A percentile compares a stretch with the other conserved stretches of the same genome.
Conservation (phyloP, 352 stramenopile species). For the Thalassiosira delicatula region DNA sequence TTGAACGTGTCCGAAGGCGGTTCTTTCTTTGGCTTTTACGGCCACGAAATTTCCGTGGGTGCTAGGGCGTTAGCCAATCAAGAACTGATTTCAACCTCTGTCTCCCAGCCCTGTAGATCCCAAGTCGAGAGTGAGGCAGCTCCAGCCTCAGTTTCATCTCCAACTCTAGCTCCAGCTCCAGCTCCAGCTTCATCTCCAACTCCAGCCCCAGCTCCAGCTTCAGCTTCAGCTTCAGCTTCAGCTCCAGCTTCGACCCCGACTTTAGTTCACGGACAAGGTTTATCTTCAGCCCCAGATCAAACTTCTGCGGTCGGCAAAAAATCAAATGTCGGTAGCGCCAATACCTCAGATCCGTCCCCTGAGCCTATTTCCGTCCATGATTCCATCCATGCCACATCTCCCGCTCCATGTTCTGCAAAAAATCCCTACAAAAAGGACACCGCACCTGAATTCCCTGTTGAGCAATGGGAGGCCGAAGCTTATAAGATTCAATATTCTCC, state of each 20-base stretch:
- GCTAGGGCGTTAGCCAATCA: neutral
- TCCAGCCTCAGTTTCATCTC: neutral
- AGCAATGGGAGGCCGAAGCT: neutral
- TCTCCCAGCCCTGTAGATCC: neutral
- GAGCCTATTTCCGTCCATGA: neutral
- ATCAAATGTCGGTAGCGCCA: neutral
- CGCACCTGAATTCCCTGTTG: neutral
- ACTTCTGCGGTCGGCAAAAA: neutral
- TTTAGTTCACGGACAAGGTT: neutral
- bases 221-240: too few relatives aligned
- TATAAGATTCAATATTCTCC: neutral
- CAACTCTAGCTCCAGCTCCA: neutral
- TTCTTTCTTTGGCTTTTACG: neutral
- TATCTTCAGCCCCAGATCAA: neutral
- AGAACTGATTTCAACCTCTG: neutral
- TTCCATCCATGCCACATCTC: neutral
- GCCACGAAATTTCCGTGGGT: neutral
- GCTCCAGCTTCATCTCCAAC: too few relatives aligned
- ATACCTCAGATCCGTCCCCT: neutral
- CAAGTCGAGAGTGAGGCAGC: neutral
- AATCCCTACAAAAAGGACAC: neutral
- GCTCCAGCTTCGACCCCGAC: neutral
- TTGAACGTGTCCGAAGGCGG: neutral
- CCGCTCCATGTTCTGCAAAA: neutral
- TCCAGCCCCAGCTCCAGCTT: too few relatives aligned